A percentile compares a stretch with the other conserved stretches of the same genome.
Evolutionary conservation across 2,329 filamentous ascomycete genomes (phyloP).

Genomic region (Sphaerulina populicola): DNA sequence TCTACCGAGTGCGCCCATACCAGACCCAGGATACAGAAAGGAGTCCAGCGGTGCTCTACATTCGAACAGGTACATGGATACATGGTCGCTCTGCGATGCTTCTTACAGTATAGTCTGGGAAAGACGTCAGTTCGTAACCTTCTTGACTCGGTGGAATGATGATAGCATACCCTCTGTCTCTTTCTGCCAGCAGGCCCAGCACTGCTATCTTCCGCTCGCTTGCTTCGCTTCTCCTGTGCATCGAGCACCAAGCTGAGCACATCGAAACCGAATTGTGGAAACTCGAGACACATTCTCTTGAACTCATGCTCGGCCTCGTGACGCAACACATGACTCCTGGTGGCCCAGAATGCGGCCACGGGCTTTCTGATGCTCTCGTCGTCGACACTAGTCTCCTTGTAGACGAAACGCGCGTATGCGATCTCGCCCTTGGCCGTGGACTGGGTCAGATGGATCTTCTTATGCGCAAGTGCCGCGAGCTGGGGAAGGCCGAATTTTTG

Average conservation of each 20-base stretch:
- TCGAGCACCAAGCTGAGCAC: slow-evolving; percentile 61
- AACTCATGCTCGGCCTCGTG: slow-evolving; percentile 83
- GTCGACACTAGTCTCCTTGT: slow-evolving; percentile 61
- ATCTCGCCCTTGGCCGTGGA: slow-evolving; percentile 85
- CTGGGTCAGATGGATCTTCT: slow-evolving; percentile 87
- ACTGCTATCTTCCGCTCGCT: slow-evolving; percentile 33
- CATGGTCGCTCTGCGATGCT: not conserved
- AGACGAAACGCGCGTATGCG: slow-evolving; percentile 82
- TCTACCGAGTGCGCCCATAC: not conserved
- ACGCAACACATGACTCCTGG: slow-evolving; percentile 67
- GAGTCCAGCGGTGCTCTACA: not conserved
- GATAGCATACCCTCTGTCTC: slow-evolving; percentile 30
- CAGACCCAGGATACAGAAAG: not conserved
- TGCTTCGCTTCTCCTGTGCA: slow-evolving; percentile 41
- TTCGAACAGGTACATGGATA: not conserved
- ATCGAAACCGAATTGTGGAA: slow-evolving; percentile 86
- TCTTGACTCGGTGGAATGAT: not conserved
- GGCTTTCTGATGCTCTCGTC: slow-evolving; percentile 70
- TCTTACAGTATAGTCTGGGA: slow-evolving; percentile 3
- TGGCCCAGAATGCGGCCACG: slow-evolving; percentile 86
- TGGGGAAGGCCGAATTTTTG: slow-evolving; percentile 60
- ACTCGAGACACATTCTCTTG: slow-evolving; percentile 74
- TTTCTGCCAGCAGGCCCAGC: slow-evolving; percentile 30
- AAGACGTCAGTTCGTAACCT: not conserved
- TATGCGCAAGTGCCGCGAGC: slow-evolving; percentile 69